These are phyloP conservation scores for Rubroshorea leprosula DNA, from an alignment of 345 rosid species.

Conservation along the genomic window DNA sequence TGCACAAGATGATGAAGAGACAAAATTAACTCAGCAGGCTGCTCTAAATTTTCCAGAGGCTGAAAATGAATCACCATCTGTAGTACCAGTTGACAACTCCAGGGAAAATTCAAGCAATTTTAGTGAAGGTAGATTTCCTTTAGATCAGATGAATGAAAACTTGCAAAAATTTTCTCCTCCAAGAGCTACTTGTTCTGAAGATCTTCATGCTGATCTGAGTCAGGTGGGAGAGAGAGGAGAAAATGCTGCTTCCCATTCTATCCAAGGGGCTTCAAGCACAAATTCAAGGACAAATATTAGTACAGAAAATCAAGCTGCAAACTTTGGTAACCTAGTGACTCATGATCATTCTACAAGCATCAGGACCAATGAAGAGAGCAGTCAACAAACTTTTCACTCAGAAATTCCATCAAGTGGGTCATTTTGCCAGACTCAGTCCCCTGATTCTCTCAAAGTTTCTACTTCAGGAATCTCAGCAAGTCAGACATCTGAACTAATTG, in stretches of 20 bases:
- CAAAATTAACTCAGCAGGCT: constrained; percentile 15
- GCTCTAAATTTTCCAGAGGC: constrained; percentile 19
- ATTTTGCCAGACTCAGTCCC: constrained; percentile 1
- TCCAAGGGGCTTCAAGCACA: constrained; percentile 17
- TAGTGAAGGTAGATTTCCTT: constrained; percentile 13
- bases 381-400: constrained; percentile 11
- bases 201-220: constrained; percentile 10
- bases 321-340: constrained; percentile 17
- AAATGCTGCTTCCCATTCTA: constrained; percentile 9
- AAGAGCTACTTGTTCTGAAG: constrained; percentile 7
- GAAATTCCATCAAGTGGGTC: constrained; percentile 10
- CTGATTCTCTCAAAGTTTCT: constrained; percentile 2
- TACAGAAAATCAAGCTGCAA: constrained; percentile 18
- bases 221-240: constrained; percentile 8
- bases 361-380: constrained; percentile 16
- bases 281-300: constrained; percentile 11
- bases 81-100: constrained; percentile 12
- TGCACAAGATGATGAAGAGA: constrained; percentile 13
- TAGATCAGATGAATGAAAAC: constrained; percentile 15
- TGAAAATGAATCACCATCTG: constrained; percentile 20
- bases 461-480: background rate
- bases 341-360: constrained; percentile 16
- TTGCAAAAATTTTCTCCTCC: constrained; percentile 13
- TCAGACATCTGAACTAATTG: constrained; percentile 18
- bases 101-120: constrained; percentile 13